Evolutionary conservation across 73 alveolate genomes (phyloP).

Genomic region (Chromera velia): DNA sequence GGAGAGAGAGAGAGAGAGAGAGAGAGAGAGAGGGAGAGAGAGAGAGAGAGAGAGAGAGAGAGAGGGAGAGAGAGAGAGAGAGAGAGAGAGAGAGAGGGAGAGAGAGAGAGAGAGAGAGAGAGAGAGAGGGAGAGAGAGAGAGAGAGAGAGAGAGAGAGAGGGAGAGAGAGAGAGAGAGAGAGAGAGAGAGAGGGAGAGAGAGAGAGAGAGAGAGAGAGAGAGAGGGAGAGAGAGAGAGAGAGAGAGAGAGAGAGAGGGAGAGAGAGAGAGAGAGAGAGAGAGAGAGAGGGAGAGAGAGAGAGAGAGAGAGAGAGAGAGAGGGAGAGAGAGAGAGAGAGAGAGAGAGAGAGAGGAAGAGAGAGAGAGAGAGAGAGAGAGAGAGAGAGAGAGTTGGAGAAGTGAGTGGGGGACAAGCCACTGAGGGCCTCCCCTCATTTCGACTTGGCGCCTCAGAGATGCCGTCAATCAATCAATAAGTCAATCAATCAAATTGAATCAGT

Average conservation of each 20-base stretch:
- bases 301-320: constrained; percentile 3
- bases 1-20: not conserved
- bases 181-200: constrained; percentile 5
- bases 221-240: constrained; percentile 5
- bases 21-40: not conserved
- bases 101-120: not conserved
- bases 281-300: not conserved
- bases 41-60: not conserved
- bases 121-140: not conserved
- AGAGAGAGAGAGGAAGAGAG: not conserved
- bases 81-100: not conserved
- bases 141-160: not conserved
- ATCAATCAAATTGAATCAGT: no score
- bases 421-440: no score
- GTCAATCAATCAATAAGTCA: no score
- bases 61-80: constrained; percentile 2
- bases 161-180: not conserved
- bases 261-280: constrained; percentile 1
- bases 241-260: not conserved
- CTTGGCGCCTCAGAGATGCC: no score
- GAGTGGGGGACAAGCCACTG: no score
- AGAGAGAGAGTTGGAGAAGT: constrained; percentile 3
- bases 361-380: not conserved
- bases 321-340: constrained; percentile 2
- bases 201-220: constrained; percentile 4